Evolutionary conservation across 2,329 filamentous ascomycete genomes (phyloP), one percentile per base, ranked within the genome.

Genomic region (Dissoconium aciculare): DNA sequence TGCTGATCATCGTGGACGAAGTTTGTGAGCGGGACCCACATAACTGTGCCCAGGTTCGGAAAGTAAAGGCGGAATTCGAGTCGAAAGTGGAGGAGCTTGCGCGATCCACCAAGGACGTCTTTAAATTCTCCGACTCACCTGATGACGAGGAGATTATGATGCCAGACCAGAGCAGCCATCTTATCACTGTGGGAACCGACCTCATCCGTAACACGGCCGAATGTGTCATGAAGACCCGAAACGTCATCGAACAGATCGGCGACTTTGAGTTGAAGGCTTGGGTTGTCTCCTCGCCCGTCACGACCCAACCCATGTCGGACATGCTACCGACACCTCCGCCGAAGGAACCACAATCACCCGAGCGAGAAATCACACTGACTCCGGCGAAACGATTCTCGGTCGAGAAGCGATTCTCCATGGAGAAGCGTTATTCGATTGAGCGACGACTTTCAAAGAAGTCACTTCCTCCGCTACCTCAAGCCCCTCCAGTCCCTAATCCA

Each of bases 181-280:
- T 52, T 13, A 45, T 52, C 16, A 36, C 26, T 13, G 37, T 50
- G 6, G 48, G 46, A 17, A 51, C 49, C 8, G 42, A 41, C 21
- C 38, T 53, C 17, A 52, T 98, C 15, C 77, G 83, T 43, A 79
- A 82, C 13, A 84, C 85, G 26, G 87, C 87, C 24, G 84, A 93
- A 44, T 94, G 87, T 54, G 79, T 93, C 12, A 76, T 79, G 5
- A 87, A 85, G 57, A 78, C 85, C 8, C 83, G 83, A 46, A 67
- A 72, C 51, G 74, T 91, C 26, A 78, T 98, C 35, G 84, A 93
- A 56, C 70, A 78, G 37, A 83, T 89, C 40, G 51, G 51, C 13
- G 50, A 54, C 35, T 52, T 52, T 29, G 42, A 49, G 23, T 31
- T 46, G 13, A 36, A 37, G 27, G 32, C 35, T 5, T 16, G 26